Percentiles rank a stretch among this genome's conserved stretches.
phyloP scores from a whole-genome alignment of 768 basidiomycete genomes.

The Agaricus blazei region DNA sequence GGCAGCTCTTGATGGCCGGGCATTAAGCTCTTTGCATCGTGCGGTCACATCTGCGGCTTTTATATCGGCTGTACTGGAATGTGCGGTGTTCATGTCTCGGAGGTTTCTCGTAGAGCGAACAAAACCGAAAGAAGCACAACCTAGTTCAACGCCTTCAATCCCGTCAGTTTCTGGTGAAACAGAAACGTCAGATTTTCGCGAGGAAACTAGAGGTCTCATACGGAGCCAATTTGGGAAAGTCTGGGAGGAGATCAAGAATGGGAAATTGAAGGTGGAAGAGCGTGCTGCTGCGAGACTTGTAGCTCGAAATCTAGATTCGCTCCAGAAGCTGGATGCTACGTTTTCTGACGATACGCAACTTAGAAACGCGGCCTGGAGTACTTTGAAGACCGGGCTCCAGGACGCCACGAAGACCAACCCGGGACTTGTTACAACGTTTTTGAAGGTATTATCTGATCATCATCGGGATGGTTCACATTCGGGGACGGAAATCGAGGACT shows the following conservation, averaged over 20 bases:
- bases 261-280: slow-evolving; percentile 43
- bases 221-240: slow-evolving; percentile 38
- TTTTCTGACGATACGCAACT: slow-evolving; percentile 27
- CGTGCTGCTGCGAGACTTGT: slow-evolving; percentile 37
- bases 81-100: slow-evolving; percentile 39
- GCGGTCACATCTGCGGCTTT: slow-evolving; percentile 56
- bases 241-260: slow-evolving; percentile 42
- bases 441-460: slow-evolving; percentile 39
- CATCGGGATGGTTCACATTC: slow-evolving; percentile 28
- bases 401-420: slow-evolving; percentile 18
- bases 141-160: neutral
- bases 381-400: slow-evolving; percentile 28
- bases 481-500: slow-evolving; percentile 18
- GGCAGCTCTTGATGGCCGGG: slow-evolving; percentile 70
- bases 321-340: slow-evolving; percentile 27
- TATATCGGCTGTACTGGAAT: slow-evolving; percentile 66
- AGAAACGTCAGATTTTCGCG: neutral
- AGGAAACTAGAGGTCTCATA: slow-evolving; percentile 27
- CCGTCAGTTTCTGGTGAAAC: no score
- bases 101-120: slow-evolving; percentile 7
- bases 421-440: slow-evolving; percentile 35
- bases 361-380: slow-evolving; percentile 45
- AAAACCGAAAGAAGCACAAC: neutral
- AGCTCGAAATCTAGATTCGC: slow-evolving; percentile 32
- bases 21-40: slow-evolving; percentile 54